Evolutionary conservation across 2,329 filamentous ascomycete species (phyloP), one percentile per base, ranked within the genome.

Genomic region (Paecilomyces dactylethromorphus): DNA sequence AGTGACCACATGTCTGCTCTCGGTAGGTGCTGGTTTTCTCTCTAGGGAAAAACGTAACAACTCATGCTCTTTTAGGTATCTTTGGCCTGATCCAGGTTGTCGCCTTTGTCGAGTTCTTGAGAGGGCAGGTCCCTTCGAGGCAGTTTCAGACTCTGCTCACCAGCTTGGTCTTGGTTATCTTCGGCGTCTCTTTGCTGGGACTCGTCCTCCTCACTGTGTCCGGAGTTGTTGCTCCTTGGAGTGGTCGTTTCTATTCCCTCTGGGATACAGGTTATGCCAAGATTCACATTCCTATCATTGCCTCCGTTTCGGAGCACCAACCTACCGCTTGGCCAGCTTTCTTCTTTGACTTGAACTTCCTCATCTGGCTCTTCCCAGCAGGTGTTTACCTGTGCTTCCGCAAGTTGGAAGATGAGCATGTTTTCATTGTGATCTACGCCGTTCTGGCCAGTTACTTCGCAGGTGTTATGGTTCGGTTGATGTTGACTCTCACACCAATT

Each of bases 251-350:
- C 84, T 99, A 99, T 81, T 99, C 95, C 22, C 86, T 99, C 32
- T 99, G 93, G 92, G 95, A 99, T 74, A 99, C 94, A 5, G 89
- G 91, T 68, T 99, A 99, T 73, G 94, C 94, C 69, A 99, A 99
- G 83, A 95, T 97, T 64, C 94, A 99, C 72, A 99, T 99, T 72
- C 94, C 94, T 62, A 99, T 99, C 72, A 99, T 99, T 74, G 94
- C 94, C 3, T 99, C 94, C n/a, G 94, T 99, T 53, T 99, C 94
- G 1, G 94, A 99, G 79, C 94, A 99, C 80, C 94, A 99, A 79
- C 94, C 94, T 57, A 99, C 94, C 39, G 94, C 94, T 51, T 99
- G 94, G 94, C 94, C 94, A 2, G 91, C 95, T 15, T 99, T 97
- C 83, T 99, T 99, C 82, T 99, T 99, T 76, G 94, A 99, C 70